A percentile compares a stretch with the other conserved stretches of the same genome.
Evolutionary conservation across 805 yeast genomes (phyloP).

Genomic region (Lipomyces orientalis): DNA sequence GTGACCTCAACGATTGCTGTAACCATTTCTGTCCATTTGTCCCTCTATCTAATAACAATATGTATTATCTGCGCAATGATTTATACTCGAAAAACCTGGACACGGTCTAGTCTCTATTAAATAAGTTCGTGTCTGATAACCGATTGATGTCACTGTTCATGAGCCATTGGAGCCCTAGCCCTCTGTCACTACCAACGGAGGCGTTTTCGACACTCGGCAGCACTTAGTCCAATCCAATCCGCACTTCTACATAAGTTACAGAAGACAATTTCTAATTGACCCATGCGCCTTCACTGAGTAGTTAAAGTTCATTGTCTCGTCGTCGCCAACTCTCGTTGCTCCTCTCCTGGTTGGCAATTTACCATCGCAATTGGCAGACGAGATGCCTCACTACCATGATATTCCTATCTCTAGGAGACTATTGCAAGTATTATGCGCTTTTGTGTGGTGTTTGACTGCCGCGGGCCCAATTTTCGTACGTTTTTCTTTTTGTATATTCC

Average conservation of each 20-base stretch:
- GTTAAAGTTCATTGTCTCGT: background rate
- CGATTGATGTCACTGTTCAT: no score
- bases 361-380: background rate
- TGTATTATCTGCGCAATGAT: no score
- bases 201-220: no score
- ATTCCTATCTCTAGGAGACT: conserved; percentile 43
- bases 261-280: background rate
- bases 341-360: background rate
- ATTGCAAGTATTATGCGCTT: conserved; percentile 72
- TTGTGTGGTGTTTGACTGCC: conserved; percentile 84
- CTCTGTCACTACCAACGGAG: background rate
- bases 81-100: no score
- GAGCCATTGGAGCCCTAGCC: background rate
- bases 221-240: no score
- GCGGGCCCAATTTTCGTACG: conserved; percentile 87
- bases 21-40: no score
- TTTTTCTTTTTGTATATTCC: background rate
- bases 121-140: no score
- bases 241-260: background rate
- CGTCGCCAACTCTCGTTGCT: background rate
- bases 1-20: no score
- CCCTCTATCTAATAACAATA: no score
- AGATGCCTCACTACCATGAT: conserved; percentile 37
- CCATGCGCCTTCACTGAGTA: background rate
- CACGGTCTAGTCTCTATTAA: background rate